Evolutionary conservation across 352 stramenopile species (phyloP).

Genomic region (Pythium brassicae): DNA sequence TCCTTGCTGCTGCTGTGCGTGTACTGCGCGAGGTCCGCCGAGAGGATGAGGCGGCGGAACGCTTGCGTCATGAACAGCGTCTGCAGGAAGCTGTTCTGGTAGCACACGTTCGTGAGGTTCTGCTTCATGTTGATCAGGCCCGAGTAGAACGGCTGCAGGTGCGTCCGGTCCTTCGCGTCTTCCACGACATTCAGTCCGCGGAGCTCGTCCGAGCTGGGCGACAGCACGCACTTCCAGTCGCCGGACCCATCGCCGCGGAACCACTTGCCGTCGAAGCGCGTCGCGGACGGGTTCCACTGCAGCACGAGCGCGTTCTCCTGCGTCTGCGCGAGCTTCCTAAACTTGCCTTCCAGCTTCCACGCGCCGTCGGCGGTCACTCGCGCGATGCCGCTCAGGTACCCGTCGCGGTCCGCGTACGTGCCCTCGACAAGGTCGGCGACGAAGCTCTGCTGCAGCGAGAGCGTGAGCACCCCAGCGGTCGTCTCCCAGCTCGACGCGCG

Average conservation of each 20-base stretch:
- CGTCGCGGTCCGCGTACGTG: constrained; percentile 68
- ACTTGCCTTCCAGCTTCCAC: constrained; percentile 69
- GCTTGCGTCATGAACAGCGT: constrained; percentile 84
- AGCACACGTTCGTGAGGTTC: constrained; percentile 88
- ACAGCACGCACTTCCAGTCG: constrained; percentile 69
- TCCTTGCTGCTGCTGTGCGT: constrained; percentile 21
- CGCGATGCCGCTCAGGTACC: constrained; percentile 54
- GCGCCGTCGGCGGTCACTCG: constrained; percentile 35
- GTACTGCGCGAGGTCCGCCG: constrained; percentile 41
- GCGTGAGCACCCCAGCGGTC: constrained; percentile 49
- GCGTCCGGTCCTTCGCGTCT: constrained; percentile 25
- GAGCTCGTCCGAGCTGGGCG: constrained; percentile 51
- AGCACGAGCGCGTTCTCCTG: constrained; percentile 70
- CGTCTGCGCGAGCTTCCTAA: constrained; percentile 62
- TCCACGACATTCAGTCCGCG: constrained; percentile 49
- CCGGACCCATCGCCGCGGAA: constrained; percentile 79
- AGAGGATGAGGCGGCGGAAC: constrained; percentile 74
- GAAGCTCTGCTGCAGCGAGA: constrained; percentile 37
- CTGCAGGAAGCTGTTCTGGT: constrained; percentile 89
- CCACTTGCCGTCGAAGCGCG: constrained; percentile 81
- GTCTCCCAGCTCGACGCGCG: constrained; percentile 61
- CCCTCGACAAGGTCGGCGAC: constrained; percentile 70
- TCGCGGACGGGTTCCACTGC: constrained; percentile 47
- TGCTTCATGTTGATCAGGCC: constrained; percentile 89
- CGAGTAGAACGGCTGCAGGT: constrained; percentile 69